A percentile compares a stretch with the other conserved stretches of the same genome.
phyloP scores from a whole-genome alignment of 306 rosid species.

The Dryas alaskensis region DNA sequence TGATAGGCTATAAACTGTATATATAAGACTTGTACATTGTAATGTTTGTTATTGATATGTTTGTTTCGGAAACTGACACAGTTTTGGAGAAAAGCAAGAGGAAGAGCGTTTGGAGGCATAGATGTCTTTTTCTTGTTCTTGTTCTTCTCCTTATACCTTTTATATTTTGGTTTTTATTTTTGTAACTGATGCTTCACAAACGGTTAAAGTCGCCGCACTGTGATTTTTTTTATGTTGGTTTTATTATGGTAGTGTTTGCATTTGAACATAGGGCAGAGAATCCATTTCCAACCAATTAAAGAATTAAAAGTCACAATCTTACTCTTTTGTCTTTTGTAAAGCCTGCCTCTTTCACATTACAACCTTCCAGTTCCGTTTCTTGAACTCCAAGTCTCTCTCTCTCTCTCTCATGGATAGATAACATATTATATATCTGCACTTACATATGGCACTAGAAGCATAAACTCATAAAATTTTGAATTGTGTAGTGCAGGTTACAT shows the following conservation, averaged over 20 bases:
- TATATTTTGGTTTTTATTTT: neutral
- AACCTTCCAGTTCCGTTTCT: conserved; percentile 18
- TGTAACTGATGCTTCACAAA: neutral
- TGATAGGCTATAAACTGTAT: neutral
- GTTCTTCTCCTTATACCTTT: neutral
- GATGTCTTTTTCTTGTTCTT: neutral
- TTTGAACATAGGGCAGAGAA: no score
- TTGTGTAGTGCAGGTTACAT: conserved; percentile 26
- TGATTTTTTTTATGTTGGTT: no score
- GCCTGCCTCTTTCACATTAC: neutral
- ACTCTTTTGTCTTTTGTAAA: neutral
- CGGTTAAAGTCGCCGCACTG: no score
- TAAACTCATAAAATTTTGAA: neutral
- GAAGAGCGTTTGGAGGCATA: no score
- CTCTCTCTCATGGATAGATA: neutral
- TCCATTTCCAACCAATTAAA: neutral
- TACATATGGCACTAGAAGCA: neutral
- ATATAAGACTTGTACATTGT: neutral
- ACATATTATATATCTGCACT: no score
- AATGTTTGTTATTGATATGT: no score
- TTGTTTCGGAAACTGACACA: no score
- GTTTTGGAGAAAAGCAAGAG: no score
- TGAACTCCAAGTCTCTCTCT: conserved; percentile 34
- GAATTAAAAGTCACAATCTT: neutral
- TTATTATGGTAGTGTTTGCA: no score